Evolutionary conservation across 148 eudicot genomes (phyloP), one percentile per base, ranked within the genome.

Genomic region (Vaccinium vitisidaea): DNA sequence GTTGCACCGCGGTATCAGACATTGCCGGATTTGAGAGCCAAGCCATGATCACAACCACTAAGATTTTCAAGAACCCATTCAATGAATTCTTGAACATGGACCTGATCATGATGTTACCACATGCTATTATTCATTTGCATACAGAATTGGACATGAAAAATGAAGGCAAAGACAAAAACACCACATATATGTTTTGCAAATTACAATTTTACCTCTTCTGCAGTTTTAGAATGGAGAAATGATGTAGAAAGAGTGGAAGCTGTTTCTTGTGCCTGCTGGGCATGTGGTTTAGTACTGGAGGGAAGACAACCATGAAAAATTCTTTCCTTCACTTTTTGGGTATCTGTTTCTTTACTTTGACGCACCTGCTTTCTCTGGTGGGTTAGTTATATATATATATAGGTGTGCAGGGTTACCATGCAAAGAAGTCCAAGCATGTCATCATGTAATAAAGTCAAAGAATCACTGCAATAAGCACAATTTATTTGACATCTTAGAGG

Each of bases 1-100:
- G 85, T 13, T 53, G 83, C 77, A 89, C 84, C 25, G 79, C 65
- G 8, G 21, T 5, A 63, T 46, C 67, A 25, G 82, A 18, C 86
- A 81, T 84, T 10, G 32, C 82, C 23, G 49, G 53, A 59, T 6
- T 59, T 0, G 49, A 36, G 13, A 69, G 39, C 74, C 74, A 69
- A 11, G 16, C 32, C 0, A 69, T 1, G 74, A 27, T 12, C 39
- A 69, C 36, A 69, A 69, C 74, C 70, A 65, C 70, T 1, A 3
- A 9, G 36, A 25, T 27, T 67, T 67, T 69, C 39, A 69, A 3
- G 18, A 69, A 69, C 3, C 16, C 74, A 11, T 69, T 1, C 74
- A 12, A 12, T 27, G 74, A 27, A 69, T 12, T 69, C 74, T 25
- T 25, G 74, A 13, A 27, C 74, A 69, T 69, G 39, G 74, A 69